Evolutionary conservation across 148 eudicot genomes (phyloP), one percentile per base, ranked within the genome.

Genomic region (Camellia japonica): DNA sequence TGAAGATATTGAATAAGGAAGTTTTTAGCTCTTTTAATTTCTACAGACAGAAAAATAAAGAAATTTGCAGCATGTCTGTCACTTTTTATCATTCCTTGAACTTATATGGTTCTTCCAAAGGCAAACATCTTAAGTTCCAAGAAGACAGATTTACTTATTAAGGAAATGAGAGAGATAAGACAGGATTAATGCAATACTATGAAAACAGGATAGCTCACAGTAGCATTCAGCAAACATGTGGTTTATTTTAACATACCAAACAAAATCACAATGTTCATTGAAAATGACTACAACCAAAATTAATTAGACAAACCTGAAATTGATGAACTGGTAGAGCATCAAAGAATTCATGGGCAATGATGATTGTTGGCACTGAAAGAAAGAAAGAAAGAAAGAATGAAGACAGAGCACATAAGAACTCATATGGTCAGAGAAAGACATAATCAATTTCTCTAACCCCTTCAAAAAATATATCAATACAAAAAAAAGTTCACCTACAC

Each of bases 241-340:
- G 73, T 69, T 46, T 46, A 46, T 44, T 76, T 46, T 19, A 13
- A 23, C 7, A 19, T 14, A 9, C 2, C 62, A 41, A 78, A 41
- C 69, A 10, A 12, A 56, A 44, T 65, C 59, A 73, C 12, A 23
- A 44, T 62, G 74, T 58, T 68, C 65, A 66, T 16, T 38, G 49
- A 23, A 79, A 13, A 3, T 47, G 30, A n/a, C 20, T 1, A 13
- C 19, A 20, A 41, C 42, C 15, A 20, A 43, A 70, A 43, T 46
- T 19, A 66, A 70, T 14, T 20, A 12, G 16, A 86, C 85, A 77
- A 86, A 95, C 97, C 97, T 95, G 99, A 87, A 93, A 93, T 78
- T 95, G 99, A 85, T 93, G 99, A 84, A 95, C 90, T 12, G 99
- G 99, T 81, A 95, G 84, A 75, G 98, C 97, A 84, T 95, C 98